phyloP scores from a whole-genome alignment of 495 filamentous ascomycete genomes.

The Penicillium silybi region DNA sequence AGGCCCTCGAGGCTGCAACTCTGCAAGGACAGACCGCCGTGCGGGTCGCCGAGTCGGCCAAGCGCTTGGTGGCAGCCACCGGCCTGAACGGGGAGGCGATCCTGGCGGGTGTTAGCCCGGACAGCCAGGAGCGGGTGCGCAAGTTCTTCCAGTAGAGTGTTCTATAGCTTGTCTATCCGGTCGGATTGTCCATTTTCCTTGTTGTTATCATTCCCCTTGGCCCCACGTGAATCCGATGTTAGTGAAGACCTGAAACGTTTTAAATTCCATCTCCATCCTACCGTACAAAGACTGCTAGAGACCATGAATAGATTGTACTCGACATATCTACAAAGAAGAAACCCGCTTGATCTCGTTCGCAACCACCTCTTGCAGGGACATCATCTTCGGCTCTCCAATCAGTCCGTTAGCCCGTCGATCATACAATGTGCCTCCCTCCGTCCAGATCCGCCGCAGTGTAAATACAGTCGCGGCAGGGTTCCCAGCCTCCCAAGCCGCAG shows the following conservation, averaged over 20 bases:
- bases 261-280: constrained; percentile 8
- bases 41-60: constrained; percentile 68
- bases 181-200: constrained; percentile 9
- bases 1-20: constrained; percentile 86
- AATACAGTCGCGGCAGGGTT: constrained; percentile 50
- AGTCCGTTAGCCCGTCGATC: constrained; percentile 59
- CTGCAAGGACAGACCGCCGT: constrained; percentile 75
- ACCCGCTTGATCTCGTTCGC: constrained; percentile 24
- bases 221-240: constrained; percentile 26
- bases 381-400: constrained; percentile 45
- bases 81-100: constrained; percentile 67
- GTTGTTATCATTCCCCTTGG: constrained; percentile 22
- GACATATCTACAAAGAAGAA: constrained; percentile 7
- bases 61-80: constrained; percentile 64
- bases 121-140: constrained; percentile 72
- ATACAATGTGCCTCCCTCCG: constrained; percentile 67
- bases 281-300: constrained; percentile 4
- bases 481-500: constrained; percentile 49
- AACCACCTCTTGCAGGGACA: constrained; percentile 43
- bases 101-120: constrained; percentile 64
- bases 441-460: constrained; percentile 66
- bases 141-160: constrained; percentile 58
- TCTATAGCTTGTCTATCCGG: constrained; percentile 14
- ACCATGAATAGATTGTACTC: neutral
- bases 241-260: constrained; percentile 22